phyloP scores from a whole-genome alignment of 768 basidiomycete genomes.

The Punctularia strigosozonata region DNA sequence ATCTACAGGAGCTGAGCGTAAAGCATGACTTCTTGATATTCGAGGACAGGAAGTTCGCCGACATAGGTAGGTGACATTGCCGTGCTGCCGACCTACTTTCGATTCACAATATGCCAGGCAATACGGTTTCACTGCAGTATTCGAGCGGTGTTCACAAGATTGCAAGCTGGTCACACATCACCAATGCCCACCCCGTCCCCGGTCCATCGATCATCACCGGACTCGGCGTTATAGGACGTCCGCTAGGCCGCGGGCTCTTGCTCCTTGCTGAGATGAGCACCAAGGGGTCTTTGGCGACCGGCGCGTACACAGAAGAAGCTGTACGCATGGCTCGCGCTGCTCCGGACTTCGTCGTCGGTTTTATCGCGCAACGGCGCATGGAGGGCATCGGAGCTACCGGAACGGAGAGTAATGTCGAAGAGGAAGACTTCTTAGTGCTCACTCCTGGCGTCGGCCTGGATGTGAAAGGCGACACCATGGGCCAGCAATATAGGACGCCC shows the following conservation, averaged over 20 bases:
- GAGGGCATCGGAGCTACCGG: slow-evolving; percentile 42
- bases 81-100: background rate
- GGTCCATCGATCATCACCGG: slow-evolving; percentile 94
- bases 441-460: slow-evolving; percentile 91
- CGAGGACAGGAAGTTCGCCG: slow-evolving; percentile 98
- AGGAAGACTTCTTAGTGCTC: slow-evolving; percentile 81
- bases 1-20: slow-evolving; percentile 54
- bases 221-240: slow-evolving; percentile 74
- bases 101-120: slow-evolving; percentile 43
- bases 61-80: slow-evolving; percentile 63
- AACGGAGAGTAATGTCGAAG: slow-evolving; percentile 16
- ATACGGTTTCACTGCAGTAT: slow-evolving; percentile 93
- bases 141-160: slow-evolving; percentile 88
- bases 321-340: slow-evolving; percentile 79
- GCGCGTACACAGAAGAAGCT: slow-evolving; percentile 72
- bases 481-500: slow-evolving; percentile 93
- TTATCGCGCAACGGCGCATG: slow-evolving; percentile 85
- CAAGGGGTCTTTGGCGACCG: slow-evolving; percentile 72
- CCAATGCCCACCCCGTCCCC: slow-evolving; percentile 92
- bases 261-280: slow-evolving; percentile 97
- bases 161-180: slow-evolving; percentile 91
- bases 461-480: slow-evolving; percentile 69
- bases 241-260: slow-evolving; percentile 76
- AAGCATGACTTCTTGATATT: slow-evolving; percentile 94
- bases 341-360: slow-evolving; percentile 88